Conservation (phyloP, 768 basidiomycete species). For the button mushroom (Agaricus bisporus) region DNA sequence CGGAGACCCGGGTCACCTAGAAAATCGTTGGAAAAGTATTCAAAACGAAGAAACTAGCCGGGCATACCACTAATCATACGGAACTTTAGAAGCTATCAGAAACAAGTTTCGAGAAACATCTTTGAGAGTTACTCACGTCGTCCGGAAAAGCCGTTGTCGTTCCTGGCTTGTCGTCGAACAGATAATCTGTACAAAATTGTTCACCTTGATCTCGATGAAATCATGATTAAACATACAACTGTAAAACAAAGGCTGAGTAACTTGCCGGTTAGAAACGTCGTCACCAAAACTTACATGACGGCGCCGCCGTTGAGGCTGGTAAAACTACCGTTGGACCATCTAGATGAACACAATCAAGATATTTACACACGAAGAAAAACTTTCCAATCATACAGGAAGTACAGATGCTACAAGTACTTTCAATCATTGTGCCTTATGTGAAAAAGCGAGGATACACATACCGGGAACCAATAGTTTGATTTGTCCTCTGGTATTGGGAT, state of each 20-base stretch:
- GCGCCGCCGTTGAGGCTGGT: constrained; percentile 34
- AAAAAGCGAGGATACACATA: constrained; percentile 18
- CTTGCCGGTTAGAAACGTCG: background rate
- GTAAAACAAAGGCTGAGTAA: background rate
- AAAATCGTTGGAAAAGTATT: background rate
- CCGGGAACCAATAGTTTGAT: constrained; percentile 48
- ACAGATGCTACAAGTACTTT: constrained; percentile 31
- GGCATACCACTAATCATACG: constrained; percentile 44
- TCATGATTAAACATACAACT: constrained; percentile 23
- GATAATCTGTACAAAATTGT: constrained; percentile 31
- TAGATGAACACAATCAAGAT: constrained; percentile 12
- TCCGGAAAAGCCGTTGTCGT: constrained; percentile 49
- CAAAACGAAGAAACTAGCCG: background rate
- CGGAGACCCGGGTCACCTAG: constrained; percentile 38
- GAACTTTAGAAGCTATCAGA: constrained; percentile 27
- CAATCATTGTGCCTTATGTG: background rate
- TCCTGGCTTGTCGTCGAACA: constrained; percentile 39
- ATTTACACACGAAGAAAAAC: background rate
- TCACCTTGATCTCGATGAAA: background rate
- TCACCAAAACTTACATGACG: constrained; percentile 31
- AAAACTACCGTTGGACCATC: constrained; percentile 45
- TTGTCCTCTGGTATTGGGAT: constrained; percentile 49
- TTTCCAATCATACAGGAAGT: constrained; percentile 37
- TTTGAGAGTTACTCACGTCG: constrained; percentile 29
- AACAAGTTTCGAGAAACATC: constrained; percentile 7